A percentile compares a stretch with the other conserved stretches of the same genome.
Evolutionary conservation across 768 basidiomycete species (phyloP).

Genomic region (Rhizopogon rudus): DNA sequence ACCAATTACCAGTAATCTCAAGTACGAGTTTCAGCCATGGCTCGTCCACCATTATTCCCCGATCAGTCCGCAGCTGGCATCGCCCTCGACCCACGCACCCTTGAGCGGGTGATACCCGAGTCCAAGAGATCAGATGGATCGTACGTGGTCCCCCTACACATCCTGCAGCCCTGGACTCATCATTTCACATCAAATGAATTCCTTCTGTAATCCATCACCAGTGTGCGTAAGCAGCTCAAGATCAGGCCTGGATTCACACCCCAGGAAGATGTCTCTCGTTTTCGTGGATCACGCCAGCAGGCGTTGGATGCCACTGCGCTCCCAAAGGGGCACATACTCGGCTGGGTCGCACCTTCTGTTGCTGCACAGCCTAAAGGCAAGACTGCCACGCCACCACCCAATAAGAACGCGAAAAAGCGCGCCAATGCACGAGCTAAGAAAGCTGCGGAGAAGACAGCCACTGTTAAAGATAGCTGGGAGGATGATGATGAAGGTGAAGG

Average conservation of each 20-base stretch:
- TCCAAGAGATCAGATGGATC: slow-evolving; percentile 80
- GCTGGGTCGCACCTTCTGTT: slow-evolving; percentile 66
- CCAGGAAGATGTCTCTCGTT: slow-evolving; percentile 88
- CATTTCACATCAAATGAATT: not conserved
- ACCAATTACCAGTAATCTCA: not conserved
- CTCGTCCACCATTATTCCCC: slow-evolving; percentile 72
- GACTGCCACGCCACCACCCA: slow-evolving; percentile 36
- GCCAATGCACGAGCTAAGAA: slow-evolving; percentile 76
- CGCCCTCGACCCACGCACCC: slow-evolving; percentile 76
- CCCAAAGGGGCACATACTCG: slow-evolving; percentile 78
- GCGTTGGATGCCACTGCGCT: slow-evolving; percentile 60
- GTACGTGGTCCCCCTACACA: slow-evolving; percentile 35
- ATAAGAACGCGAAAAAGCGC: slow-evolving; percentile 80
- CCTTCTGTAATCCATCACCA: slow-evolving; percentile 25
- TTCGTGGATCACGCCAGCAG: slow-evolving; percentile 72
- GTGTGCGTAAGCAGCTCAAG: slow-evolving; percentile 82
- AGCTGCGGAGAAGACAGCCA: slow-evolving; percentile 43
- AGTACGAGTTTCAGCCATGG: slow-evolving; percentile 41
- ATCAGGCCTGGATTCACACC: slow-evolving; percentile 93
- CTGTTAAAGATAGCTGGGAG: slow-evolving; percentile 76
- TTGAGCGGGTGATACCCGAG: slow-evolving; percentile 86
- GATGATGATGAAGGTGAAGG: slow-evolving; percentile 56
- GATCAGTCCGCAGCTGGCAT: slow-evolving; percentile 73
- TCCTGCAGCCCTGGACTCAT: slow-evolving; percentile 5
- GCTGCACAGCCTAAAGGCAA: slow-evolving; percentile 27